Base-by-base conservation (phyloP, 768 basidiomycete genomes). In the Tricholoma sp. region DNA sequence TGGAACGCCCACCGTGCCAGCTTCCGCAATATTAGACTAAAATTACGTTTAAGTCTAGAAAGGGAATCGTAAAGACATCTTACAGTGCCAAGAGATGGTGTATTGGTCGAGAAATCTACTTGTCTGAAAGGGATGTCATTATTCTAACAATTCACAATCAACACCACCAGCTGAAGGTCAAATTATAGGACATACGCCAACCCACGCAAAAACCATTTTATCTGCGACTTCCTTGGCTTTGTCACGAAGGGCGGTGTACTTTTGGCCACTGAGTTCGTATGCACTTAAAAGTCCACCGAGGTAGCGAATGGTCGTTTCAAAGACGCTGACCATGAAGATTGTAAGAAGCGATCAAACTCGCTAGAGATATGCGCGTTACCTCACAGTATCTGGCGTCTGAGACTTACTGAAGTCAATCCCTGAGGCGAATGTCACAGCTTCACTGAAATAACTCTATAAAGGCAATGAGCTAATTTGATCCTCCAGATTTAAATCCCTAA, bases 271-370 rank as follows among this genome's bases (percentile, higher is more conserved):
- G 49, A 90, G 79, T 62, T 89, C 86, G 61, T 83, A 90, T 9
- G 88, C 80, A 54, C 81, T 85, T 31, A 91, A 66, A n/a, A 88
- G 71, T 1, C 86, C 86, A 6, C 80, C 89, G 2, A 91, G 67
- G 54, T 83, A 85, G 43, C 89, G 86, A 64, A 91, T 91, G 0
- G 84, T 88, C 0, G 86, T 86, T 70, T 91, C 89, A 62, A 91
- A 90, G 3, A 90, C 72, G 59, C 85, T 87, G 31, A 29, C 19
- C 32, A 8, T 16, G 14, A 21, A 39, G 10, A 24, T 22, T 22
- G 8, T 22, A 10, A 19, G 4, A 24, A 9, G 10, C 5, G 41
- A 34, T 10, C n/a, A 34, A 24, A 46, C 8, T 4, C 10, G 12
- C 22, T 43, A 19, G 14, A 4, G n/a, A 7, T 18, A 24, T 54